These are phyloP conservation scores for Fusarium caatingaense DNA, from an alignment of 2,329 filamentous ascomycete genomes.

Conservation along the genomic window DNA sequence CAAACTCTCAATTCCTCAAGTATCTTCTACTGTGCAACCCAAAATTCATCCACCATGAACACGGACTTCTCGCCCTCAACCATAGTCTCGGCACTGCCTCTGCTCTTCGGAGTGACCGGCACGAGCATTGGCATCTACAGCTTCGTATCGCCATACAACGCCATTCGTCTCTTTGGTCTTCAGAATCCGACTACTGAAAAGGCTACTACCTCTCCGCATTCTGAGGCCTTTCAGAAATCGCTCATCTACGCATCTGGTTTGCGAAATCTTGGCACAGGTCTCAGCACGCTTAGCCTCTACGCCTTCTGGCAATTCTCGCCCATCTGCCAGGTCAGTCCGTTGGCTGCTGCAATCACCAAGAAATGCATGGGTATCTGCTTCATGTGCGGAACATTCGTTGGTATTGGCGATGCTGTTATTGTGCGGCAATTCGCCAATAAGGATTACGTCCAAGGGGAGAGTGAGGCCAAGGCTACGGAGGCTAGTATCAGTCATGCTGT, in stretches of 20 bases:
- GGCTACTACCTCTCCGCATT: background rate
- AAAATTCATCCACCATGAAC: background rate
- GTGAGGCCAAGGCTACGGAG: constrained; percentile 4
- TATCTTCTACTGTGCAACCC: background rate
- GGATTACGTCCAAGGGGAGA: constrained; percentile 9
- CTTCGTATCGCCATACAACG: constrained; percentile 25
- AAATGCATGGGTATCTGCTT: constrained; percentile 31
- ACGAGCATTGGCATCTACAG: constrained; percentile 32
- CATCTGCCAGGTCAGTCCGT: constrained; percentile 6
- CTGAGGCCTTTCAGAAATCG: constrained; percentile 24
- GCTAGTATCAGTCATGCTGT: constrained; percentile 29
- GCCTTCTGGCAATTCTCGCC: constrained; percentile 34
- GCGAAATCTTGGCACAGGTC: constrained; percentile 15
- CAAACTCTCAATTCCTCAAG: no score
- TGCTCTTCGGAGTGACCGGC: constrained; percentile 22
- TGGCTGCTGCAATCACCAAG: constrained; percentile 2
- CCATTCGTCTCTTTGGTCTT: constrained; percentile 24
- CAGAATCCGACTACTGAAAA: background rate
- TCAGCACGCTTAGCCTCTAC: constrained; percentile 26
- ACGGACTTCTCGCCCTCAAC: constrained; percentile 2
- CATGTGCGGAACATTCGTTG: constrained; percentile 23
- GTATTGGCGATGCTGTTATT: constrained; percentile 28
- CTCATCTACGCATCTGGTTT: constrained; percentile 23
- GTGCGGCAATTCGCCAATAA: constrained; percentile 25
- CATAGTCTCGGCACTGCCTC: constrained; percentile 15